These are phyloP conservation scores for Colletotrichum scovillei DNA, from an alignment of 2,329 filamentous ascomycete genomes.

Conservation along the genomic window DNA sequence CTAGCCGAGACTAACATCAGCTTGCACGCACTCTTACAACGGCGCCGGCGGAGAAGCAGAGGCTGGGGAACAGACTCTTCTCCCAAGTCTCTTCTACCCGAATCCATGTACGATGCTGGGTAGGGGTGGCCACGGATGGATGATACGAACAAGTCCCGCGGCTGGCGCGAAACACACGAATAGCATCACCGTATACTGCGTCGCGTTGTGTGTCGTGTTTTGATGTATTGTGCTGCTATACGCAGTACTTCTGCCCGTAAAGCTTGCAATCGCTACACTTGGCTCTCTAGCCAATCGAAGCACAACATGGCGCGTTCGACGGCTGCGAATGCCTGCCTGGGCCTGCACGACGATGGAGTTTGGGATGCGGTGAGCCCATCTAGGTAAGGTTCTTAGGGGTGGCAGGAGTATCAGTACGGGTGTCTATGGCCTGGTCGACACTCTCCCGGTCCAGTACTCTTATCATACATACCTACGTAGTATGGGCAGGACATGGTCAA, in stretches of 20 bases:
- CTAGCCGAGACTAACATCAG: background rate
- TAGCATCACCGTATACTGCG: background rate
- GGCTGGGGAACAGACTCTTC: background rate
- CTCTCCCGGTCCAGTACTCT: background rate
- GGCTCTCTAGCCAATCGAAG: slow-evolving; percentile 24
- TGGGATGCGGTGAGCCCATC: slow-evolving; percentile 30
- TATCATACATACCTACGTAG: background rate
- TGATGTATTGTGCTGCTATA: background rate
- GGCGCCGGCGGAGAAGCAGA: background rate
- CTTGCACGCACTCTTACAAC: background rate
- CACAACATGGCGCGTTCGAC: slow-evolving; percentile 14
- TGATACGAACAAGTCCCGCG: slow-evolving; percentile 14
- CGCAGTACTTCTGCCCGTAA: background rate
- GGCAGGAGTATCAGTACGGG: background rate
- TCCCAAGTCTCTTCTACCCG: background rate
- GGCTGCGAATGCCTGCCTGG: slow-evolving; percentile 22
- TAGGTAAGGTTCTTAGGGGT: background rate
- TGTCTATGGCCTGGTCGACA: background rate
- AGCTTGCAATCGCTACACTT: slow-evolving; percentile 1
- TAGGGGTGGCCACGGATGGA: background rate
- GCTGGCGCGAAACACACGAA: slow-evolving; percentile 22
- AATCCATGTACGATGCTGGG: background rate
- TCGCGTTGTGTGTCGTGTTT: background rate
- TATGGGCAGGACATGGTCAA: background rate
- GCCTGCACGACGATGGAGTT: slow-evolving; percentile 33